A percentile compares a stretch with the other conserved stretches of the same genome.
phyloP scores from a whole-genome alignment of 768 basidiomycete species.

The Kwoniella pini region DNA sequence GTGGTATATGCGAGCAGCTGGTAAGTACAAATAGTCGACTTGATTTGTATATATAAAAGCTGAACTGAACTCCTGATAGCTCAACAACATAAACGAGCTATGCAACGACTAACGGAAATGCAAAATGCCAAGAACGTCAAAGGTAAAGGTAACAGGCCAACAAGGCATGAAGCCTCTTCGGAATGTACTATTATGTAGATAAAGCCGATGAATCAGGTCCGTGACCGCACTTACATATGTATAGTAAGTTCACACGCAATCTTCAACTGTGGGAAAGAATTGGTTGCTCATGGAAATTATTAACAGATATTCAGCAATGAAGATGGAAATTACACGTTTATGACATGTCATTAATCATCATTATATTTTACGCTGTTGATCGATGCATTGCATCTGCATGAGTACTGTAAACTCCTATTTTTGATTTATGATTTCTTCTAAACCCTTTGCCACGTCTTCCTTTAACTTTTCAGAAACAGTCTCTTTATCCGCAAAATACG shows the following conservation, averaged over 20 bases:
- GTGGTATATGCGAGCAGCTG: slow-evolving; percentile 99
- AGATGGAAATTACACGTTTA: too few species aligned
- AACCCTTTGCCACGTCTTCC: slow-evolving; percentile 44
- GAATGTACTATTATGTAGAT: slow-evolving; percentile 76
- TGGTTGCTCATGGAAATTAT: too few species aligned
- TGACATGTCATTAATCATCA: background rate
- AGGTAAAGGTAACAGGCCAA: slow-evolving; percentile 75
- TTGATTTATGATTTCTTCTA: slow-evolving; percentile 26
- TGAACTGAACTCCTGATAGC: slow-evolving; percentile 58
- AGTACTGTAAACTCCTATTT: background rate
- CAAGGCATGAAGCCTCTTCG: slow-evolving; percentile 87
- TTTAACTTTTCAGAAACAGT: slow-evolving; percentile 51
- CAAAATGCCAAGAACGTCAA: slow-evolving; percentile 66
- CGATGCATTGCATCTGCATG: slow-evolving; percentile 14
- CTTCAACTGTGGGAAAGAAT: too few species aligned
- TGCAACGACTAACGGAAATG: slow-evolving; percentile 93
- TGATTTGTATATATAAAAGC: background rate
- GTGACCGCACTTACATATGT: background rate
- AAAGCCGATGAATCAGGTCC: background rate
- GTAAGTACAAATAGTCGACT: slow-evolving; percentile 59
- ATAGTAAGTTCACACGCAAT: background rate
- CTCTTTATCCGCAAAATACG: slow-evolving; percentile 54
- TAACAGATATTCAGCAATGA: too few species aligned
- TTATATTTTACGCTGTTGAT: background rate
- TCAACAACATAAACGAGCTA: slow-evolving; percentile 97